Evolutionary conservation across 768 basidiomycete species (phyloP).

Genomic region (Psilocybe tampanensis): DNA sequence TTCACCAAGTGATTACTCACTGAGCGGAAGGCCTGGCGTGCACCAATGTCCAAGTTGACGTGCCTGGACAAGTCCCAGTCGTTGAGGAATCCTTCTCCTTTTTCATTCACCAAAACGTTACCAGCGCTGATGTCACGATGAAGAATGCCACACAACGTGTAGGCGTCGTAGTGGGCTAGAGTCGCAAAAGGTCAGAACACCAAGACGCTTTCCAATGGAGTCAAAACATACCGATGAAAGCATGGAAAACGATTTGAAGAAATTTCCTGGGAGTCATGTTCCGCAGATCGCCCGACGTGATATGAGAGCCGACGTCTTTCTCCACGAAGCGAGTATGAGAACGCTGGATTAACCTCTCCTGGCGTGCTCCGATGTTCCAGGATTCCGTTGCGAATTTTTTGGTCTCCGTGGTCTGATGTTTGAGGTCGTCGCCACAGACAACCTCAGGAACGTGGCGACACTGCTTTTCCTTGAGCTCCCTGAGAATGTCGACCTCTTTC

Average conservation of each 20-base stretch:
- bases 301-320: slow-evolving; percentile 15
- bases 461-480: slow-evolving; percentile 12
- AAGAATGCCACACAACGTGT: background rate
- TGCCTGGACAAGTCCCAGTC: background rate
- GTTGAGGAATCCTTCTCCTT: background rate
- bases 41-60: no score
- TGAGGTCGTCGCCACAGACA: slow-evolving; percentile 31
- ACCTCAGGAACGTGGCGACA: slow-evolving; percentile 28
- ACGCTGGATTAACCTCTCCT: slow-evolving; percentile 9
- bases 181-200: background rate
- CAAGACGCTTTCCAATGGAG: no score
- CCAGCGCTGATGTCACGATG: background rate
- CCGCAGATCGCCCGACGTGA: slow-evolving; percentile 9
- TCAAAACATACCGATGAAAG: background rate
- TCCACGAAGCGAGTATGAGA: slow-evolving; percentile 23
- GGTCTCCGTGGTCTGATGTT: slow-evolving; percentile 17
- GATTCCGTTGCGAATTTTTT: background rate
- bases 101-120: background rate
- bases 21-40: no score
- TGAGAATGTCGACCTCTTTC: slow-evolving; percentile 24
- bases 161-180: background rate
- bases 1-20: no score
- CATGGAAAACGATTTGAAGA: background rate
- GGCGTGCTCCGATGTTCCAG: slow-evolving; percentile 14
- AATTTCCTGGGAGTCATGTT: background rate